phyloP scores from a whole-genome alignment of 2,329 filamentous ascomycete species.

The Cephalotrichum gorgonifer region DNA sequence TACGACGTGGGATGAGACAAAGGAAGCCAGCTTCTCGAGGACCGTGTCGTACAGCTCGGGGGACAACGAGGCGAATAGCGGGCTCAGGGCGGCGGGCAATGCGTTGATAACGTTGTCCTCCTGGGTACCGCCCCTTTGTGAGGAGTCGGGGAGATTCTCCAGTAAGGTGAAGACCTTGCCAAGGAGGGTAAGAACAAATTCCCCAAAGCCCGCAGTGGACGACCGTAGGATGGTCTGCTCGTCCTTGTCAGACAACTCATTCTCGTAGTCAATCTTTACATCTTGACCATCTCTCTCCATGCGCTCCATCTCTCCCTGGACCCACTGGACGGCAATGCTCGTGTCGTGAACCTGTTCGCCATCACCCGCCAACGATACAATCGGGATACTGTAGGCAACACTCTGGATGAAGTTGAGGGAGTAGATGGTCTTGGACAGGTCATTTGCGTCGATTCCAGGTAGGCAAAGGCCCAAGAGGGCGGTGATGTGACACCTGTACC shows the following conservation, averaged over 20 bases:
- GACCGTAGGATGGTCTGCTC: slow-evolving; percentile 84
- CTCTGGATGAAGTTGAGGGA: slow-evolving; percentile 92
- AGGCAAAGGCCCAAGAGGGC: slow-evolving; percentile 85
- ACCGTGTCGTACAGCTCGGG: slow-evolving; percentile 89
- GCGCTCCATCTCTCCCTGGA: slow-evolving; percentile 85
- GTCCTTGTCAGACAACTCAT: slow-evolving; percentile 72
- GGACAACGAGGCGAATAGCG: slow-evolving; percentile 80
- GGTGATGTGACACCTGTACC: slow-evolving; percentile 93
- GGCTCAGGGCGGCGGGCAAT: slow-evolving; percentile 80
- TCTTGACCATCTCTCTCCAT: slow-evolving; percentile 83
- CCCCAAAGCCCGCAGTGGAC: slow-evolving; percentile 85
- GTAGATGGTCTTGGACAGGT: slow-evolving; percentile 91
- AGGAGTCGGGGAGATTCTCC: slow-evolving; percentile 88
- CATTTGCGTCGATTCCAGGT: slow-evolving; percentile 94
- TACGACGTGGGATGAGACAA: slow-evolving; percentile 88
- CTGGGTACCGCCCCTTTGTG: slow-evolving; percentile 78
- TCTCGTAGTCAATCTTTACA: slow-evolving; percentile 74
- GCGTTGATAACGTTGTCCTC: slow-evolving; percentile 98
- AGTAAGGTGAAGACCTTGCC: slow-evolving; percentile 91
- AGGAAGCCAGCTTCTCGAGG: slow-evolving; percentile 82
- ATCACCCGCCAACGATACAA: slow-evolving; percentile 59
- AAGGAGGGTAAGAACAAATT: slow-evolving; percentile 83
- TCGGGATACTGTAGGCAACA: slow-evolving; percentile 91
- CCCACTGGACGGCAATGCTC: slow-evolving; percentile 79
- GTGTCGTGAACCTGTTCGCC: slow-evolving; percentile 60